These are phyloP conservation scores for Gilbertella persicaria DNA, from an alignment of 371 early-diverging fungal genomes.

Conservation along the genomic window DNA sequence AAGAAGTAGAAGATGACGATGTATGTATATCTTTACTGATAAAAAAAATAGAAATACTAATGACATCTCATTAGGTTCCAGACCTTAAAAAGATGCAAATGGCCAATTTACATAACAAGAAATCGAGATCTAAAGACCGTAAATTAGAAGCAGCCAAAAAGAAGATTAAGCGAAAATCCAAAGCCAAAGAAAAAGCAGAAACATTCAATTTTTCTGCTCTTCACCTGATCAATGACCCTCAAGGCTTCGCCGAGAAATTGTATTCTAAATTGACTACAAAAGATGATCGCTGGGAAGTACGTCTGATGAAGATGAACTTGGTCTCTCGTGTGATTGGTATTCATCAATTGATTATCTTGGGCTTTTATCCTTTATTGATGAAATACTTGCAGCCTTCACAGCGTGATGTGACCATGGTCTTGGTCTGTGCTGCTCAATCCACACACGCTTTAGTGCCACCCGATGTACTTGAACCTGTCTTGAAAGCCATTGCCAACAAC, in stretches of 20 bases:
- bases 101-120: slow-evolving; percentile 76
- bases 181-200: slow-evolving; percentile 69
- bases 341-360: slow-evolving; percentile 87
- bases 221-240: slow-evolving; percentile 93
- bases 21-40: slow-evolving; percentile 44
- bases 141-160: slow-evolving; percentile 75
- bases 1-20: slow-evolving; percentile 66
- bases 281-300: slow-evolving; percentile 84
- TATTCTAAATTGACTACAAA: slow-evolving; percentile 71
- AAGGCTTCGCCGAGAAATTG: slow-evolving; percentile 91
- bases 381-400: slow-evolving; percentile 94
- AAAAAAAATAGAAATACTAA: neutral
- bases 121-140: slow-evolving; percentile 76
- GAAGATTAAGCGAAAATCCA: slow-evolving; percentile 64
- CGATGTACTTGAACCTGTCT: slow-evolving; percentile 81
- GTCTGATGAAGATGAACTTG: slow-evolving; percentile 89
- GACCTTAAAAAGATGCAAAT: slow-evolving; percentile 80
- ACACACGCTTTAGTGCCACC: slow-evolving; percentile 92
- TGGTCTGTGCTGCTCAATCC: slow-evolving; percentile 90
- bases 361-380: slow-evolving; percentile 87
- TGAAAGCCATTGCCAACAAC: slow-evolving; percentile 91
- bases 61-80: slow-evolving; percentile 28
- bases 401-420: slow-evolving; percentile 88
- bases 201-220: slow-evolving; percentile 90
- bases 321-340: slow-evolving; percentile 92